Percentiles rank a stretch among this genome's conserved stretches.
phyloP scores from a whole-genome alignment of 2,329 filamentous ascomycete species.

The Trichophyton mentagrophytes region DNA sequence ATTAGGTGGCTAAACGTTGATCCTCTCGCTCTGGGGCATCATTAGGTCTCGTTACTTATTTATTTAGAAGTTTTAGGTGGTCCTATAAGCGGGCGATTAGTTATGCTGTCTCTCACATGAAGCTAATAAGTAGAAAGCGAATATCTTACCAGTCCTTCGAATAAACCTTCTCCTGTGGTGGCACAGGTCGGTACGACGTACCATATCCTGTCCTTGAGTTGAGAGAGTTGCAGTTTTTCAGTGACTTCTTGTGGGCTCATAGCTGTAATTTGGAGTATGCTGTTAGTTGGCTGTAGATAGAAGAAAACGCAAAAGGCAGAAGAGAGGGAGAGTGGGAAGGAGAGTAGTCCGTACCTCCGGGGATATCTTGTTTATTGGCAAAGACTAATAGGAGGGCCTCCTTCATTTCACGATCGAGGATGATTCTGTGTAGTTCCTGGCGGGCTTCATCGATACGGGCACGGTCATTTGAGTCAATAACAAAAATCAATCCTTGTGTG shows the following conservation, averaged over 20 bases:
- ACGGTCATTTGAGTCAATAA: constrained; percentile 89
- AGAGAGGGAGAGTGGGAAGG: background rate
- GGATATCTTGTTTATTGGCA: constrained; percentile 96
- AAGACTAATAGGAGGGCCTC: constrained; percentile 90
- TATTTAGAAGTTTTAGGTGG: constrained; percentile 2
- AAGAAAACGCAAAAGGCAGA: background rate
- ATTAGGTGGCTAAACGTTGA: background rate
- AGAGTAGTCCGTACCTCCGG: constrained; percentile 48
- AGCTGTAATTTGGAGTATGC: constrained; percentile 36
- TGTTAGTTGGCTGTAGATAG: background rate
- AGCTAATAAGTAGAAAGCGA: background rate
- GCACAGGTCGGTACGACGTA: constrained; percentile 74
- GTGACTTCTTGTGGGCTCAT: constrained; percentile 71
- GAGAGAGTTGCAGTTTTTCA: constrained; percentile 59
- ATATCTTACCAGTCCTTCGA: constrained; percentile 56
- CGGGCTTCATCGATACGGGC: constrained; percentile 84
- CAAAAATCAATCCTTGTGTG: constrained; percentile 96
- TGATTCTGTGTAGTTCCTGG: constrained; percentile 89
- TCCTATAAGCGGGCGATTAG: background rate
- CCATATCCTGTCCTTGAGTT: constrained; percentile 74
- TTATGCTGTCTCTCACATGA: background rate
- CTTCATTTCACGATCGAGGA: constrained; percentile 96
- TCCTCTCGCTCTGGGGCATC: background rate
- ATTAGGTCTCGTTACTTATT: constrained; percentile 2
- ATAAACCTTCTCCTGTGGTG: constrained; percentile 65